These are phyloP conservation scores for Cyclotella sp. DNA, from an alignment of 108 stramenopile species.

Conservation along the genomic window DNA sequence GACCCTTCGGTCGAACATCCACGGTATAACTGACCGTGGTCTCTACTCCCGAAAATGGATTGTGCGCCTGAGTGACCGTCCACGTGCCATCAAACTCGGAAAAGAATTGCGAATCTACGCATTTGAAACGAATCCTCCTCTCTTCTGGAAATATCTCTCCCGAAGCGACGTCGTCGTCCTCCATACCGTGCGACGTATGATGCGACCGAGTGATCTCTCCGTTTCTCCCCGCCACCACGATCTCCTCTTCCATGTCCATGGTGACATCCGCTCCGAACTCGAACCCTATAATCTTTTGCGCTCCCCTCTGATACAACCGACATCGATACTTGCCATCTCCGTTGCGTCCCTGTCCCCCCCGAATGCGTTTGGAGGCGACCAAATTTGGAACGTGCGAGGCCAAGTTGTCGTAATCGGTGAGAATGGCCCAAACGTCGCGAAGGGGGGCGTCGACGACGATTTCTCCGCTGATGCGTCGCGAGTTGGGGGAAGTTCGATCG, in stretches of 20 bases:
- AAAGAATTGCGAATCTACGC: conserved; percentile 76
- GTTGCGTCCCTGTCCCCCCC: conserved; percentile 12
- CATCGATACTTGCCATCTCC: conserved; percentile 52
- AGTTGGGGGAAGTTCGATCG: conserved; percentile 65
- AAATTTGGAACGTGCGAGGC: conserved; percentile 72
- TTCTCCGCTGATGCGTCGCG: conserved; percentile 64
- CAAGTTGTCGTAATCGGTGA: conserved; percentile 77
- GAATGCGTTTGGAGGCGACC: conserved; percentile 46
- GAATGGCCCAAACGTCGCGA: conserved; percentile 65
- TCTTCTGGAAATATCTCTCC: conserved; percentile 40
- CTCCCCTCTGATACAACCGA: conserved; percentile 75
- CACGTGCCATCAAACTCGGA: conserved; percentile 64
- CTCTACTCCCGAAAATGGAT: conserved; percentile 32
- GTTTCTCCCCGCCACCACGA: conserved; percentile 21
- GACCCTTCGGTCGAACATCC: conserved; percentile 71
- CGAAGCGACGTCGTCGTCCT: not conserved
- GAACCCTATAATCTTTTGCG: conserved; percentile 79
- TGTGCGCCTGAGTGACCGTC: conserved; percentile 40
- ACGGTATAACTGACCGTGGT: conserved; percentile 75
- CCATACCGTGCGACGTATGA: not conserved
- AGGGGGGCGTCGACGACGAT: conserved; percentile 61
- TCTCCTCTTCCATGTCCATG: conserved; percentile 71
- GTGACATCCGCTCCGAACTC: conserved; percentile 74
- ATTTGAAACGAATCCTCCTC: conserved; percentile 63
- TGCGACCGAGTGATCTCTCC: conserved; percentile 6